These are phyloP conservation scores for Fusarium anthophilum DNA, from an alignment of 2,329 filamentous ascomycete genomes.

Conservation along the genomic window DNA sequence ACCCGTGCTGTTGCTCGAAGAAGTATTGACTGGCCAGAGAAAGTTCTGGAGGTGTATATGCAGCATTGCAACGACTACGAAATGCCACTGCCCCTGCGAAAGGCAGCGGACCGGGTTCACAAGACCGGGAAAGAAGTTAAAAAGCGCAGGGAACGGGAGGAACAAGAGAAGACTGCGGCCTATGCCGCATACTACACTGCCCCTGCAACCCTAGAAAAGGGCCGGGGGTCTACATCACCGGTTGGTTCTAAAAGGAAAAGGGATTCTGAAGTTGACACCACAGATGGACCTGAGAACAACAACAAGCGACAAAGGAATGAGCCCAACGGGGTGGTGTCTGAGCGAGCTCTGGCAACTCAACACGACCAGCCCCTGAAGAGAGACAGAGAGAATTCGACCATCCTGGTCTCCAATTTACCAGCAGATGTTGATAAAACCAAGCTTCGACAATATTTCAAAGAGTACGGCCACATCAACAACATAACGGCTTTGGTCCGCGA, in stretches of 20 bases:
- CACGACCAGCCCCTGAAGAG: conserved; percentile 65
- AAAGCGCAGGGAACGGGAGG: conserved; percentile 73
- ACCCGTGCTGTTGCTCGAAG: conserved; percentile 72
- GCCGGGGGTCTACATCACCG: conserved; percentile 47
- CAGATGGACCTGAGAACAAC: conserved; percentile 53
- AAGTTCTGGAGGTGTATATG: conserved; percentile 76
- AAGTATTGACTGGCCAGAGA: conserved; percentile 80
- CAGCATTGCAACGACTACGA: conserved; percentile 93
- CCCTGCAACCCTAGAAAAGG: conserved; percentile 37
- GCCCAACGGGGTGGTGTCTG: conserved; percentile 42
- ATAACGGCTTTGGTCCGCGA: conserved; percentile 73
- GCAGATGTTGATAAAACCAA: conserved; percentile 73
- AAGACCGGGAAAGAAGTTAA: conserved; percentile 71
- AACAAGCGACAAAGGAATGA: conserved; percentile 74
- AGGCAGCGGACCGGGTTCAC: conserved; percentile 77
- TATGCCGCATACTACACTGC: conserved; percentile 54
- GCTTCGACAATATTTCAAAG: conserved; percentile 89
- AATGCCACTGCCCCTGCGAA: conserved; percentile 76
- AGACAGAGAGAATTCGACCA: conserved; percentile 88
- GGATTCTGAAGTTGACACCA: conserved; percentile 62
- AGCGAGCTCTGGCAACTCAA: conserved; percentile 14
- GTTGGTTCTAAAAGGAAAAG: conserved; percentile 77
- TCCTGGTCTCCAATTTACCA: conserved; percentile 84
- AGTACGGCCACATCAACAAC: conserved; percentile 85
- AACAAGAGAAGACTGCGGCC: conserved; percentile 65